Conservation (phyloP, 108 stramenopile genomes). For the Bacterosira constricta region DNA sequence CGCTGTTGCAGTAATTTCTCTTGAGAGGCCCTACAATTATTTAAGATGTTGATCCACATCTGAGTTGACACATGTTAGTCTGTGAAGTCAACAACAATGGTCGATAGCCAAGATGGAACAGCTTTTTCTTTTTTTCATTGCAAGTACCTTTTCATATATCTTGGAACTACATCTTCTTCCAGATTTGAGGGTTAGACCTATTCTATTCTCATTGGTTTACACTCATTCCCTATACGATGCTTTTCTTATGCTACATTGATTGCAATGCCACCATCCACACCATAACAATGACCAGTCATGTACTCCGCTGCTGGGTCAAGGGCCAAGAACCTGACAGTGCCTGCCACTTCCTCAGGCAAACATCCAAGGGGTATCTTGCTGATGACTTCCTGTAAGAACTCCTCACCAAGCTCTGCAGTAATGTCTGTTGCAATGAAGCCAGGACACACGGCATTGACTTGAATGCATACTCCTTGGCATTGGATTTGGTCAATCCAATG, state of each 20-base stretch:
- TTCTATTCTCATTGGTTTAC: no score
- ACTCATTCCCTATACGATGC: no score
- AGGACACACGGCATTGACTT: conserved; percentile 55
- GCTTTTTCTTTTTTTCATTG: no score
- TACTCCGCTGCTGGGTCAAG: conserved; percentile 57
- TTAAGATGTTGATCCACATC: no score
- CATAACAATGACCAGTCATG: conserved; percentile 63
- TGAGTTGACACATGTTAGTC: no score
- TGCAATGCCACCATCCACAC: conserved; percentile 74
- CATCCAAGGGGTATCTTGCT: conserved; percentile 42
- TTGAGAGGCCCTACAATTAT: no score
- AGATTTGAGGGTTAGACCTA: background rate
- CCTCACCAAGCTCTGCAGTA: conserved; percentile 33
- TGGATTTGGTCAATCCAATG: conserved; percentile 46
- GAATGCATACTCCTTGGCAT: conserved; percentile 54
- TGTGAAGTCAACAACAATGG: no score
- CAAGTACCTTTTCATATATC: no score
- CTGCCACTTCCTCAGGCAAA: conserved; percentile 55
- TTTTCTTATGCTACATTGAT: conserved; percentile 37
- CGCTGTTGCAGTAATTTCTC: no score
- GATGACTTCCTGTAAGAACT: conserved; percentile 50
- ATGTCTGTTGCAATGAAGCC: conserved; percentile 54
- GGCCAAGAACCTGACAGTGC: conserved; percentile 45
- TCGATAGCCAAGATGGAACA: no score
- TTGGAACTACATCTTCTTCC: background rate